phyloP scores from a whole-genome alignment of 805 yeast species.

The Candida ortonii region DNA sequence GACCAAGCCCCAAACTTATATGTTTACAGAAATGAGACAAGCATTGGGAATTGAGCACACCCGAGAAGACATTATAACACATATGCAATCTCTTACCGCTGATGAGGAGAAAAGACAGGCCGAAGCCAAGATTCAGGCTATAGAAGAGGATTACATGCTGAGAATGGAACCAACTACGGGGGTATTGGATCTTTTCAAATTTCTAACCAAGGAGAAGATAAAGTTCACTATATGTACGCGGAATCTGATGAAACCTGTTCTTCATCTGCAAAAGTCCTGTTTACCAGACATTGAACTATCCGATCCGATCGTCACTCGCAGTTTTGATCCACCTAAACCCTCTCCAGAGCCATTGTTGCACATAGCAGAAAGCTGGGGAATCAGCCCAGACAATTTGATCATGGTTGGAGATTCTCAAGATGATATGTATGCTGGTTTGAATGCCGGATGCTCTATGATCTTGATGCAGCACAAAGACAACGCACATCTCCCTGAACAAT shows the following conservation, averaged over 20 bases:
- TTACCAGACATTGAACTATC: constrained; percentile 36
- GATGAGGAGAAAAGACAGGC: constrained; percentile 43
- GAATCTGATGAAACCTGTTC: constrained; percentile 53
- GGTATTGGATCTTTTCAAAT: constrained; percentile 39
- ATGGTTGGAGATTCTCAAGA: constrained; percentile 78
- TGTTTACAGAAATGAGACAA: constrained; percentile 53
- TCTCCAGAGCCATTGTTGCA: constrained; percentile 59
- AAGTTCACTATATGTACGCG: constrained; percentile 62
- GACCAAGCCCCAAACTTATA: constrained; percentile 55
- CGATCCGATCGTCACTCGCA: constrained; percentile 59
- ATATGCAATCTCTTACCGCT: constrained; percentile 43
- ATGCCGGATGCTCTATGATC: constrained; percentile 62
- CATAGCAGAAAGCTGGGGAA: constrained; percentile 49
- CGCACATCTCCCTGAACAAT: constrained; percentile 37
- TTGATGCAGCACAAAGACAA: constrained; percentile 54
- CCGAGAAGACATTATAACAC: constrained; percentile 50
- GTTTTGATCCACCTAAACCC: constrained; percentile 68
- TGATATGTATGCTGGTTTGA: constrained; percentile 61
- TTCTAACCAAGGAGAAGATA: constrained; percentile 28
- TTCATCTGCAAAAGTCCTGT: constrained; percentile 44
- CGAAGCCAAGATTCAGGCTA: constrained; percentile 41
- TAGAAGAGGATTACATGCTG: constrained; percentile 64
- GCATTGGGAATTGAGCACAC: constrained; percentile 47
- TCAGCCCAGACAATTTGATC: constrained; percentile 44
- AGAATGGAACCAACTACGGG: constrained; percentile 54